Conservation (phyloP, 352 stramenopile species). For the Phytophthora fragariaefolia region DNA sequence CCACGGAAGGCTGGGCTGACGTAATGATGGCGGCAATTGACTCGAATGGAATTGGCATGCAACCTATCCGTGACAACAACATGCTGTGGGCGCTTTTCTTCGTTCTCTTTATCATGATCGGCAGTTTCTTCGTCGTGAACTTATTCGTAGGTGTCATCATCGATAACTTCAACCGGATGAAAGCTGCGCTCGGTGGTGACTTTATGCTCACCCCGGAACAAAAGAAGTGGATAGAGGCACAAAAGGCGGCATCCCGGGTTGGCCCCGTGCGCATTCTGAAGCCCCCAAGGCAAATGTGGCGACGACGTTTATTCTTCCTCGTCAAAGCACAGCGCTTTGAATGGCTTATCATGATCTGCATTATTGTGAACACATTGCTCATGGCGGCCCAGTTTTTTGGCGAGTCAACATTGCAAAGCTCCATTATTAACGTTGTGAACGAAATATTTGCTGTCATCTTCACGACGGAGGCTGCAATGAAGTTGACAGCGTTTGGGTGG, state of each 20-base stretch:
- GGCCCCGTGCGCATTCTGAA: constrained; percentile 67
- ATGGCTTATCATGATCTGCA: constrained; percentile 89
- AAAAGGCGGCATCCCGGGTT: constrained; percentile 68
- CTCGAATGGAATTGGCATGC: constrained; percentile 88
- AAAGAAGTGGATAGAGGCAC: constrained; percentile 90
- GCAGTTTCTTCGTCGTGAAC: constrained; percentile 95
- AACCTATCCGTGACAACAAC: constrained; percentile 90
- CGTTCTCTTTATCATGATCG: constrained; percentile 91
- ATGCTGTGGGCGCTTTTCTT: constrained; percentile 88
- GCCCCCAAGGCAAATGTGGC: constrained; percentile 55
- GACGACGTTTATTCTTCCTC: constrained; percentile 70
- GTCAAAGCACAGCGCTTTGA: constrained; percentile 83
- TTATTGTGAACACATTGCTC: constrained; percentile 90
- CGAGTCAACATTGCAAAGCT: constrained; percentile 60
- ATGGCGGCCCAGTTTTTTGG: constrained; percentile 91
- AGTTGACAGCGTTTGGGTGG: constrained; percentile 79
- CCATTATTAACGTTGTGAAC: constrained; percentile 80
- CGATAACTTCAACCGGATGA: constrained; percentile 95
- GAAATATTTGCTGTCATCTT: constrained; percentile 90
- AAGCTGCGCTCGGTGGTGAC: constrained; percentile 70
- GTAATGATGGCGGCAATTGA: constrained; percentile 94
- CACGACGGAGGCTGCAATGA: constrained; percentile 87
- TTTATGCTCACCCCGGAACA: constrained; percentile 90
- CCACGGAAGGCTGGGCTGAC: constrained; percentile 92
- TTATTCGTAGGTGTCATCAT: constrained; percentile 95